phyloP scores from a whole-genome alignment of 2,329 filamentous ascomycete species.

The Fusarium siculi region DNA sequence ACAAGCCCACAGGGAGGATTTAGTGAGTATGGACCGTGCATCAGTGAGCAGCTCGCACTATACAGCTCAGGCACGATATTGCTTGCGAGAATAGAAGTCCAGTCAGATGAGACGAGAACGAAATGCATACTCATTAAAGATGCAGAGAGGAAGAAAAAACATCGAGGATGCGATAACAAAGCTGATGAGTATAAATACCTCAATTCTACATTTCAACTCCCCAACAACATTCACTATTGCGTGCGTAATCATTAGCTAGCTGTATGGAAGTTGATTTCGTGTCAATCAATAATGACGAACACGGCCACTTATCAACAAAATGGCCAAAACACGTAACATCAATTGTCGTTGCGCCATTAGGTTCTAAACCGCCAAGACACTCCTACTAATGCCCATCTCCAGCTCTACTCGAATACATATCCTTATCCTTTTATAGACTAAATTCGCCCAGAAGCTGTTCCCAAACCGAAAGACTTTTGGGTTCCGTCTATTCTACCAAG shows the following conservation, averaged over 20 bases:
- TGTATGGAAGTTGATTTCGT: neutral
- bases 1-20: neutral
- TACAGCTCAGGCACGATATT: neutral
- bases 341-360: constrained; percentile 47
- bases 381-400: constrained; percentile 37
- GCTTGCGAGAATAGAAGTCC: neutral
- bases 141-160: neutral
- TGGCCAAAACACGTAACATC: constrained; percentile 34
- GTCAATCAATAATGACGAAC: neutral
- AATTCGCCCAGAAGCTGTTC: constrained; percentile 29
- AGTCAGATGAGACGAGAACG: no score
- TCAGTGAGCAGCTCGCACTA: neutral
- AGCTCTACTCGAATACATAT: constrained; percentile 34
- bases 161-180: neutral
- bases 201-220: neutral
- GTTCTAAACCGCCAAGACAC: constrained; percentile 43
- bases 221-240: neutral
- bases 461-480: constrained; percentile 34
- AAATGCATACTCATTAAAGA: neutral
- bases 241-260: neutral
- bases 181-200: neutral
- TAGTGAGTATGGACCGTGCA: constrained; percentile 9
- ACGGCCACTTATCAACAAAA: neutral
- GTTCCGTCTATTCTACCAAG: constrained; percentile 71
- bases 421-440: constrained; percentile 40